These are phyloP conservation scores for Casuarina equisetifolia DNA, from an alignment of 306 rosid genomes.

Conservation along the genomic window DNA sequence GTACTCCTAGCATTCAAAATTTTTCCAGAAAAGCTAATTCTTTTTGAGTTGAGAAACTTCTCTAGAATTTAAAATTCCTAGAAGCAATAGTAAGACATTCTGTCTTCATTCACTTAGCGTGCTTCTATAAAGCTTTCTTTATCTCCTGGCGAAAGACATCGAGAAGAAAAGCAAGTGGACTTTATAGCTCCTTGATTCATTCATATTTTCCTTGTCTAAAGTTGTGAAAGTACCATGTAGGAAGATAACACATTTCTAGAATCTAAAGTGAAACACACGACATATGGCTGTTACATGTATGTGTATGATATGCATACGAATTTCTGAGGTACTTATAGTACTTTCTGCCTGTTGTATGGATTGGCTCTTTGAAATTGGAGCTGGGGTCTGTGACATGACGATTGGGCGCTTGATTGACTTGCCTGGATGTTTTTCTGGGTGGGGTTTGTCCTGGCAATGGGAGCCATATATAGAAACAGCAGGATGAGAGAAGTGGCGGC, in stretches of 20 bases:
- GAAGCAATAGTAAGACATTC: neutral
- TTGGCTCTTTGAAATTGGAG: constrained; percentile 98
- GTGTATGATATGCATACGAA: neutral
- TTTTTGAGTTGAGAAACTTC: neutral
- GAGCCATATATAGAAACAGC: constrained; percentile 91
- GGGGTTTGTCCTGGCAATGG: constrained; percentile 75
- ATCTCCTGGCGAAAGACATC: neutral
- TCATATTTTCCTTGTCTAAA: neutral
- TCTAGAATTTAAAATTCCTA: neutral
- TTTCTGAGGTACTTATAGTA: constrained; percentile 59
- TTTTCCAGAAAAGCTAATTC: too few species aligned
- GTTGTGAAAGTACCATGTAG: neutral
- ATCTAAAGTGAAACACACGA: neutral
- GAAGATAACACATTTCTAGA: neutral
- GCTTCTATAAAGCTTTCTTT: neutral
- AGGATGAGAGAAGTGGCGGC: constrained; percentile 60
- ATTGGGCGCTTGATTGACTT: constrained; percentile 63
- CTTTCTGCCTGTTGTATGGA: constrained; percentile 67
- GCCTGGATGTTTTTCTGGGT: constrained; percentile 76
- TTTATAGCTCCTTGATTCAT: neutral
- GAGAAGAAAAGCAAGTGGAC: neutral
- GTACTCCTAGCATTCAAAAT: too few species aligned
- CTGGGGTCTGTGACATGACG: constrained; percentile 89
- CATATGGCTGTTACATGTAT: neutral
- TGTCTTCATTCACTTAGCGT: neutral